phyloP scores from a whole-genome alignment of 495 filamentous ascomycete genomes.

The Tuber melanosporum region DNA sequence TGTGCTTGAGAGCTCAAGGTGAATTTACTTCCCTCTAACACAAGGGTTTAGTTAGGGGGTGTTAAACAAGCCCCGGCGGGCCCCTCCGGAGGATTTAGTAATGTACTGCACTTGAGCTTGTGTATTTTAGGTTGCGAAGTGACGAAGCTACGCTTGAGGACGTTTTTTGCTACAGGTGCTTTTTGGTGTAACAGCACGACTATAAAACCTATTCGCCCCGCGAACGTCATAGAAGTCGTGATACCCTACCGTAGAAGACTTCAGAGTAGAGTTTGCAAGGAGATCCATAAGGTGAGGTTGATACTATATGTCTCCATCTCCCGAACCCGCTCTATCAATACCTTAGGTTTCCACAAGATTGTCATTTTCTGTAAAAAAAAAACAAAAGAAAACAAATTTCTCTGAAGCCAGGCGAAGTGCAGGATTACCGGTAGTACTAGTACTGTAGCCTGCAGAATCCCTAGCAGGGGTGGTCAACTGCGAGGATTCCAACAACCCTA shows the following conservation, averaged over 20 bases:
- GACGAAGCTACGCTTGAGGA: background rate
- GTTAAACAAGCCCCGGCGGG: background rate
- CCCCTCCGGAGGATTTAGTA: background rate
- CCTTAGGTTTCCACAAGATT: background rate
- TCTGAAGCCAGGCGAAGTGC: background rate
- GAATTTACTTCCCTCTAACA: background rate
- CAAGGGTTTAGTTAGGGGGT: background rate
- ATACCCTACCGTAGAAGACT: background rate
- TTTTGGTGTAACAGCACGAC: background rate
- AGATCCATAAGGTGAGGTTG: background rate
- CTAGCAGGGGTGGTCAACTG: background rate
- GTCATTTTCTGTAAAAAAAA: background rate
- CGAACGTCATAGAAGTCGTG: background rate
- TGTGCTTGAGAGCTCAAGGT: background rate
- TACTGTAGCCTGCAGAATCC: background rate
- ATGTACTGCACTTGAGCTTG: background rate
- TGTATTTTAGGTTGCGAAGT: background rate
- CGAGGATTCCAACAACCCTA: background rate
- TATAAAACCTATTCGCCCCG: background rate
- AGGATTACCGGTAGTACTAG: background rate
- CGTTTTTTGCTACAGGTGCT: background rate
- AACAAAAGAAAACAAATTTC: background rate
- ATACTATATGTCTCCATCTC: background rate
- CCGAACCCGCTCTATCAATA: background rate
- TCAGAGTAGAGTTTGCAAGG: background rate